These are phyloP conservation scores for Cucurbita argyrosperma DNA, from an alignment of 306 rosid species.

Conservation along the genomic window DNA sequence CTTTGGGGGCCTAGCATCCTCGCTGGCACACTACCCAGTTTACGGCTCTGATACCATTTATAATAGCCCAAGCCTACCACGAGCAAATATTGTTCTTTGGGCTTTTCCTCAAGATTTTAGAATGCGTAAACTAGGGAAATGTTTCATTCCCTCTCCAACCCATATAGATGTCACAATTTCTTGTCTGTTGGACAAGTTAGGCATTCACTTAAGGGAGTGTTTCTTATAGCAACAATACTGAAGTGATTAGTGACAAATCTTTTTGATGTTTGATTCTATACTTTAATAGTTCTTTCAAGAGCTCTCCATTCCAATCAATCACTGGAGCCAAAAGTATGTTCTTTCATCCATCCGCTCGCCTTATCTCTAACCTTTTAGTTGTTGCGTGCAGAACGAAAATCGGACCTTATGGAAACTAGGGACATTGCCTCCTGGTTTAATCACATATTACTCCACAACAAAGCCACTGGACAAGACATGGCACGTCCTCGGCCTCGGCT, in stretches of 20 bases:
- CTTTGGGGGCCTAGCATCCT: too few relatives aligned
- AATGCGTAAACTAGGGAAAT: too few relatives aligned
- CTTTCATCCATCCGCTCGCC: not conserved
- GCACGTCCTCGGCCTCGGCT: slow-evolving; percentile 5
- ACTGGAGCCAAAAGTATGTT: not conserved
- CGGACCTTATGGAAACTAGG: slow-evolving; percentile 4
- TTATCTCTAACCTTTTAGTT: not conserved
- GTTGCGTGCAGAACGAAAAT: not conserved
- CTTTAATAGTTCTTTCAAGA: not conserved
- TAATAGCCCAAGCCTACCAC: too few relatives aligned
- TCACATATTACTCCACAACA: slow-evolving; percentile 2
- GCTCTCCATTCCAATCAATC: not conserved
- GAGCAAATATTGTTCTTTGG: too few relatives aligned
- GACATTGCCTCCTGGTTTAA: slow-evolving; percentile 6
- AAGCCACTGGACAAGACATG: slow-evolving; percentile 8
- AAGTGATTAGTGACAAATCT: not conserved
- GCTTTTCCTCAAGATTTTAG: too few relatives aligned
- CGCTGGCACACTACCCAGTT: too few relatives aligned
- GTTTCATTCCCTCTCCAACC: too few relatives aligned
- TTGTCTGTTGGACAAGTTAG: not conserved
- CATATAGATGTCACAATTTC: too few relatives aligned
- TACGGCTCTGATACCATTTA: too few relatives aligned
- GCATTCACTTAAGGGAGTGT: not conserved
- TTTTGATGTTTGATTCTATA: not conserved
- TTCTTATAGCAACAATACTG: not conserved